A percentile compares a stretch with the other conserved stretches of the same genome.
phyloP scores from a whole-genome alignment of 2,329 filamentous ascomycete species.

The Cercospora sp. region DNA sequence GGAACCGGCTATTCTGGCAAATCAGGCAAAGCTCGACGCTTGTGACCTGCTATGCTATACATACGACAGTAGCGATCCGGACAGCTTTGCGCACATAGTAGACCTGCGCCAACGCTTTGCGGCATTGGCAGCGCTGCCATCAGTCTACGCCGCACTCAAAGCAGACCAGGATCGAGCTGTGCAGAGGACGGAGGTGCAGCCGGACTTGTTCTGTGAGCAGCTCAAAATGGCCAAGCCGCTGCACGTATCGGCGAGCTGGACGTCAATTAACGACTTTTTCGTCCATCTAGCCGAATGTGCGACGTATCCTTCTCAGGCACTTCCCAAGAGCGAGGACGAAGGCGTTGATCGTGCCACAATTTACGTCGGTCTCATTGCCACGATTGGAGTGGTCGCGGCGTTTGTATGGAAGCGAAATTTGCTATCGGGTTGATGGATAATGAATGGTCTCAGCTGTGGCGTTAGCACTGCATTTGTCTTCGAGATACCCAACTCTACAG shows the following conservation, averaged over 20 bases:
- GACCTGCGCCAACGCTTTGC: slow-evolving; percentile 75
- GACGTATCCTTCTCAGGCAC: slow-evolving; percentile 82
- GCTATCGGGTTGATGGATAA: slow-evolving; percentile 22
- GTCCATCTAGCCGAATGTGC: slow-evolving; percentile 87
- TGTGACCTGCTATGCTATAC: slow-evolving; percentile 94
- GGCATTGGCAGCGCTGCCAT: slow-evolving; percentile 83
- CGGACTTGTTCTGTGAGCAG: slow-evolving; percentile 82
- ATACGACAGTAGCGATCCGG: slow-evolving; percentile 95
- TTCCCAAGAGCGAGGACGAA: slow-evolving; percentile 86
- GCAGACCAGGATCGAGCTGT: slow-evolving; percentile 95
- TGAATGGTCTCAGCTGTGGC: not conserved
- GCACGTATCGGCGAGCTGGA: slow-evolving; percentile 94
- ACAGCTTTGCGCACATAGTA: slow-evolving; percentile 91
- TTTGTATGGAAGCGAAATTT: slow-evolving; percentile 57
- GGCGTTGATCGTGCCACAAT: slow-evolving; percentile 76
- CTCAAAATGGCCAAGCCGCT: slow-evolving; percentile 87
- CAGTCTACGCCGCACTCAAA: slow-evolving; percentile 90
- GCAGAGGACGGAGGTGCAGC: slow-evolving; percentile 87
- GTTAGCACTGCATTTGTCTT: slow-evolving; percentile 1
- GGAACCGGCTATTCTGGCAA: slow-evolving; percentile 93
- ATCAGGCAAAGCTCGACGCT: slow-evolving; percentile 82
- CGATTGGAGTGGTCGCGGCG: slow-evolving; percentile 59
- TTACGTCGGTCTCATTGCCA: slow-evolving; percentile 79
- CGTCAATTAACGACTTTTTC: slow-evolving; percentile 89
- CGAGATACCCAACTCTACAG: slow-evolving; percentile 20